phyloP scores from a whole-genome alignment of 768 basidiomycete species.

The Tulasnella sp. region DNA sequence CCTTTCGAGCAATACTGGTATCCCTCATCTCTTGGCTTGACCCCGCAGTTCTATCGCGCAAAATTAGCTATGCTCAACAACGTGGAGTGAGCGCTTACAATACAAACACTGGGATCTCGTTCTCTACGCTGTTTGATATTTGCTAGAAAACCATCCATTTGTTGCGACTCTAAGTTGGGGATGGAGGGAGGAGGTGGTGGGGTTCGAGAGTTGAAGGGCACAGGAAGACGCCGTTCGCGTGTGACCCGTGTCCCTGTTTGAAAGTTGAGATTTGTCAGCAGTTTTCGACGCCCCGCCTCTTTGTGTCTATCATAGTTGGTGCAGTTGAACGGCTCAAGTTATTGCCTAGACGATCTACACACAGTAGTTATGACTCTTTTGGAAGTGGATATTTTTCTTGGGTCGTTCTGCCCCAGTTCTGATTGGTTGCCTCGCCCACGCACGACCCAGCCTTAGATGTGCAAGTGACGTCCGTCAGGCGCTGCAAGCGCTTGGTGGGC shows the following conservation, averaged over 20 bases:
- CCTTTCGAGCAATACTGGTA: slow-evolving; percentile 3
- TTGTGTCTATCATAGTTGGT: too few species aligned
- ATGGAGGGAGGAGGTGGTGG: background rate
- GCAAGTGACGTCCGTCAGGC: background rate
- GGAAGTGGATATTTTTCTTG: too few species aligned
- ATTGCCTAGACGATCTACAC: too few species aligned
- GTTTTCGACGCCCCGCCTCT: background rate
- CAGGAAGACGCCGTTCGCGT: background rate
- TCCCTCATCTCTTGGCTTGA: background rate
- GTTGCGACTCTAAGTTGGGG: background rate
- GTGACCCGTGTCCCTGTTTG: background rate
- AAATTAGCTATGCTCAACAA: background rate
- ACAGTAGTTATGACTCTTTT: too few species aligned
- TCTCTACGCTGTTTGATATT: background rate
- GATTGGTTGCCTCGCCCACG: background rate
- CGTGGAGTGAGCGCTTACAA: background rate
- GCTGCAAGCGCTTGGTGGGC: too few species aligned
- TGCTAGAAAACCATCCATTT: background rate
- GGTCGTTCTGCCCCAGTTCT: too few species aligned
- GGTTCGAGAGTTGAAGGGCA: background rate
- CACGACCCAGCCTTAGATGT: background rate
- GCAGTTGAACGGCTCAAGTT: too few species aligned
- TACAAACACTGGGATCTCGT: background rate
- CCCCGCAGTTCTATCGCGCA: background rate
- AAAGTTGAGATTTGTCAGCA: background rate